Conservation (phyloP, 2,329 filamentous ascomycete genomes). For the Sphaerulina musiva region DNA sequence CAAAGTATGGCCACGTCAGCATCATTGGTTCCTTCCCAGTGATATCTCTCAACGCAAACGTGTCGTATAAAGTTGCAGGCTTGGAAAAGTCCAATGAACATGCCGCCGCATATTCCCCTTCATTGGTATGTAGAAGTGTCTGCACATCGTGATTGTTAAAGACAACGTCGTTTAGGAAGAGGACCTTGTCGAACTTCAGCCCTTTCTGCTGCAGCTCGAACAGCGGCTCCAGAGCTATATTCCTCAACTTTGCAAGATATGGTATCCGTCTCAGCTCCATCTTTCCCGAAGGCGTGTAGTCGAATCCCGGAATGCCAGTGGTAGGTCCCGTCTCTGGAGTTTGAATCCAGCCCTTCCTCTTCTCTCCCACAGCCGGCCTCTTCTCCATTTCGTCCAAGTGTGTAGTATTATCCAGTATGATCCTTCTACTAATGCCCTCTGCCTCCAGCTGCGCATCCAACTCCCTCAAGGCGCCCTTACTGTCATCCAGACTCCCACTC, state of each 20-base stretch:
- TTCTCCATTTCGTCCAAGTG: conserved; percentile 52
- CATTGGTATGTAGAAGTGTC: conserved; percentile 51
- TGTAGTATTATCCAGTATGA: conserved; percentile 54
- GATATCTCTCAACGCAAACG: conserved; percentile 54
- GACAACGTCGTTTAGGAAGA: conserved; percentile 59
- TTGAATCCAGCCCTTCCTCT: conserved; percentile 54
- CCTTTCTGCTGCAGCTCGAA: conserved; percentile 47
- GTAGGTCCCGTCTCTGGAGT: conserved; percentile 39
- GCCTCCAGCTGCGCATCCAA: conserved; percentile 51
- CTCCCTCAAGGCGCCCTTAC: conserved; percentile 54
- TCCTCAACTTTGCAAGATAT: conserved; percentile 59
- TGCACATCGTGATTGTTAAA: conserved; percentile 54
- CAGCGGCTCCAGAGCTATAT: conserved; percentile 56
- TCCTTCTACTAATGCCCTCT: conserved; percentile 48
- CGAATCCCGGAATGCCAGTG: conserved; percentile 3
- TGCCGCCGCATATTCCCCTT: conserved; percentile 55
- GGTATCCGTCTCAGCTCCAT: conserved; percentile 60
- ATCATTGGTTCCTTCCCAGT: conserved; percentile 48
- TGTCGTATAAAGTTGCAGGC: conserved; percentile 54
- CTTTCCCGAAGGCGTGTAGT: conserved; percentile 32
- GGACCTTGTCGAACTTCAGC: conserved; percentile 51
- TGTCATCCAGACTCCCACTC: conserved; percentile 63
- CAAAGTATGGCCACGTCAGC: conserved; percentile 56
- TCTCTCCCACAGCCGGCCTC: conserved; percentile 35
- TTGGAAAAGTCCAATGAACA: conserved; percentile 56